Evolutionary conservation across 805 yeast species (phyloP), one percentile per base, ranked within the genome.

Genomic region (Scheffersomyces stipitis): DNA sequence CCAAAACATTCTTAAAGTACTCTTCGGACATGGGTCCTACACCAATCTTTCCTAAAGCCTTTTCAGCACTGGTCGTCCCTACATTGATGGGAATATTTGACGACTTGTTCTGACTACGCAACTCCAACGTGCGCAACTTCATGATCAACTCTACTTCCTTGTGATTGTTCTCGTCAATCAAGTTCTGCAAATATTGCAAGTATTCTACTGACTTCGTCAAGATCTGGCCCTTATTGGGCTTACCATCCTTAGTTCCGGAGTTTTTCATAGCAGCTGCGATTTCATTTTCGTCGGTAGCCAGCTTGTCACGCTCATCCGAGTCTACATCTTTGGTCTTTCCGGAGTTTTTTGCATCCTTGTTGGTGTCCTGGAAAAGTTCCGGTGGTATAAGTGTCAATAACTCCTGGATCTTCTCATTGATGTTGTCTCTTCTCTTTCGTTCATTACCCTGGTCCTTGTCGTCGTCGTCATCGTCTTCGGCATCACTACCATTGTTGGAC

Each of bases 191-290:
- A 42, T 63, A 64, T 41, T 76, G 80, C 28, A 86, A 76, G 51
- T 83, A 85, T 43, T 83, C 89, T 2, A 85, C 89, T 0, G 87
- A 76, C 51, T 82, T 84, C 6, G 86, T 75, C 40, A 86, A 64
- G 2, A 86, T 83, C 54, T 84, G 91, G 2, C 95, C 95, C 60
- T 86, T 86, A 52, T 84, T 85, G 0, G 95, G 95, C 47, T 83
- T 84, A 2, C 91, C 93, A 50, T 84, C 91, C 45, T 81, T 83
- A 1, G 91, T 84, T 0, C 91, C 91, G 4, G 65, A 51, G 31
- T 55, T 60, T 36, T 54, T 59, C 31, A 56, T 46, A 1, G 62
- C 60, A 2, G 59, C 52, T n/a, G 62, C 62, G n/a, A 55, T 51
- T 15, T 46, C 57, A 8, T 52, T 57, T 5, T 58, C 62, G 18